These are phyloP conservation scores for Ogataea hybrid DNA, from an alignment of 1,139 yeast genomes.

Conservation along the genomic window DNA sequence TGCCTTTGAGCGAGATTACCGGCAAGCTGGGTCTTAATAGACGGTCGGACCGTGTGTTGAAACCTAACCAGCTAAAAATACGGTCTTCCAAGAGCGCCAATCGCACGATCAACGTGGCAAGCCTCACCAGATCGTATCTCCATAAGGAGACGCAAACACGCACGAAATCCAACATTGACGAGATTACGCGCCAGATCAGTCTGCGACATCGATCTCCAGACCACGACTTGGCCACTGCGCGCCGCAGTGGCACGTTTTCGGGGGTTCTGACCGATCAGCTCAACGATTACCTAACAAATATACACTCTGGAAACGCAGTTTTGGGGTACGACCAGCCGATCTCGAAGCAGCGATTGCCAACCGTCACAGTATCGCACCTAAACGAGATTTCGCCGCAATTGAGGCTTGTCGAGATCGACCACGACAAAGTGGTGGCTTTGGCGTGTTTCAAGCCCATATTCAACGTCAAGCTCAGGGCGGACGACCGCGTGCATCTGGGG, in stretches of 20 bases:
- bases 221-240: background rate
- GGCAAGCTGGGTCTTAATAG: conserved; percentile 6
- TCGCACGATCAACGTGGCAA: conserved; percentile 10
- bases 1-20: conserved; percentile 20
- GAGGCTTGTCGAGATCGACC: conserved; percentile 7
- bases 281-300: conserved; percentile 12
- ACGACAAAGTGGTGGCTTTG: conserved; percentile 15
- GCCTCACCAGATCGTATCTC: conserved; percentile 13
- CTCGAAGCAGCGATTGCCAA: conserved; percentile 3
- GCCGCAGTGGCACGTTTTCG: conserved; percentile 5
- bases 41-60: background rate
- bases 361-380: background rate
- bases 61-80: background rate
- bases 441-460: conserved; percentile 20
- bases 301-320: conserved; percentile 16
- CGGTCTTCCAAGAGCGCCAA: background rate
- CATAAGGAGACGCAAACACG: conserved; percentile 1
- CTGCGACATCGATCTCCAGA: background rate
- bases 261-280: conserved; percentile 16
- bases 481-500: conserved; percentile 21
- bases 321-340: conserved; percentile 17
- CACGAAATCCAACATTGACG: conserved; percentile 4
- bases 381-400: conserved; percentile 4
- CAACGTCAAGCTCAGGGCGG: conserved; percentile 17
- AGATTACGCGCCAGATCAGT: conserved; percentile 5